Evolutionary conservation across 108 stramenopile genomes (phyloP), one percentile per base, ranked within the genome.

Genomic region (Schizochytrium sp.): DNA sequence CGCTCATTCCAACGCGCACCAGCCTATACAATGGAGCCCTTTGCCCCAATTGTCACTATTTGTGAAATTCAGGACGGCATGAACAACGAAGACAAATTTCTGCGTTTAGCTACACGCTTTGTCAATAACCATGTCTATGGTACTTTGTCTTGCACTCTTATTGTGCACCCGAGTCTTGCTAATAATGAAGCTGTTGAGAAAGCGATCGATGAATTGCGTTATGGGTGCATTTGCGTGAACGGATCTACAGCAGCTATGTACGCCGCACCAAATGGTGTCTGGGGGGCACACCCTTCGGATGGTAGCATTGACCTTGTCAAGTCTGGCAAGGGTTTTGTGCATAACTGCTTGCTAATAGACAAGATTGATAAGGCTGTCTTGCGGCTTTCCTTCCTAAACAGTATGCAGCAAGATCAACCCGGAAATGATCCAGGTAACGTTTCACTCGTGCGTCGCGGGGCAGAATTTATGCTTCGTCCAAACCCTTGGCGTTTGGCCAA

Each of bases 401-500:
- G 28, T 15, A 44, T 44, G 64, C 28, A 8, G 28, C 19, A 12
- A 15, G 64, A 69, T 15, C 64, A 69, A 10, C 64, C 64, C 10
- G 64, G 64, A 7, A 44, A 69, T 38, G 28, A 69, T 7, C 64
- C 64, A 69, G 64, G 64, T 28, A 69, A 69, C 15, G 8, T 44
- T 8, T 8, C 64, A 44, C 64, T 69, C 64, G 64, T 69, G 7
- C 64, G 64, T 15, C 64, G 64, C 64, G 28, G 28, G 10, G 64
- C 64, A 7, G 64, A 69, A 44, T 69, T 69, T 44, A 69, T 69
- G 64, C 42, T 69, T 12, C 64, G 64, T 5, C 64, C 64, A 28
- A 69, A 69, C 28, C 64, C 64, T 7, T 69, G 64, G 64, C 64
- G 64, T 0, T 44, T 69, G 40, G 64, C 64, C 64, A 69, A 69